Evolutionary conservation across 805 yeast genomes (phyloP), one percentile per base, ranked within the genome.

Genomic region (Teunomyces funiuensis): DNA sequence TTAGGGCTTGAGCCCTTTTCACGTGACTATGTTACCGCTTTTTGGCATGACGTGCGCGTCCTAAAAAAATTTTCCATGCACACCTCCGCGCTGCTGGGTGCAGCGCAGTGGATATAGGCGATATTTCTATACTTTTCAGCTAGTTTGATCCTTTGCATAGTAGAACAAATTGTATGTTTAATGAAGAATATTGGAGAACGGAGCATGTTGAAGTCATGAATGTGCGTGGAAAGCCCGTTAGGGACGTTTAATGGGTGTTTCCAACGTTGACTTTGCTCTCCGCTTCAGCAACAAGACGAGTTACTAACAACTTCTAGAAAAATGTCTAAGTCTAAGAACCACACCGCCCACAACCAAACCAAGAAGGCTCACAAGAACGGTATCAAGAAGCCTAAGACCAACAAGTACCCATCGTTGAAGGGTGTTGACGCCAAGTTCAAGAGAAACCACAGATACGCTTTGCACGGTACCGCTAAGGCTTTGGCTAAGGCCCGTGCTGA

Each of bases 311-410:
- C 17, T 17, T 40, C 20, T 49, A 60, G 66, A 68, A 73, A 65
- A 77, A 91, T 93, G 99, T 74, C 99, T 76, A 93, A 93, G 82
- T 91, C 98, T 61, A 93, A 93, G 97, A 93, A 93, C 80, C 98
- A 93, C 76, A 93, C 99, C 78, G 90, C 89, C 79, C 99, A 93
- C 80, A 93, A 93, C 95, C 98, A 91, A 80, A 87, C 85, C 89
- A 86, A 77, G 74, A 93, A 93, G 95, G 98, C 98, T 69, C 99
- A 93, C 97, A 90, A 85, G 74, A 93, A 93, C 86, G 99, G 99
- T 81, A 91, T 93, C 82, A 91, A 91, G 87, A 93, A 91, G 90
- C 97, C 97, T 65, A 87, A 82, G 84, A 85, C 96, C 70, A 77
- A 82, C 95, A 90, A 88, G 82, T 89, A 91, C 84, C 96, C 97